Base-by-base conservation (phyloP, 176 grass and related monocot species). In the Oryza longistaminata region DNA sequence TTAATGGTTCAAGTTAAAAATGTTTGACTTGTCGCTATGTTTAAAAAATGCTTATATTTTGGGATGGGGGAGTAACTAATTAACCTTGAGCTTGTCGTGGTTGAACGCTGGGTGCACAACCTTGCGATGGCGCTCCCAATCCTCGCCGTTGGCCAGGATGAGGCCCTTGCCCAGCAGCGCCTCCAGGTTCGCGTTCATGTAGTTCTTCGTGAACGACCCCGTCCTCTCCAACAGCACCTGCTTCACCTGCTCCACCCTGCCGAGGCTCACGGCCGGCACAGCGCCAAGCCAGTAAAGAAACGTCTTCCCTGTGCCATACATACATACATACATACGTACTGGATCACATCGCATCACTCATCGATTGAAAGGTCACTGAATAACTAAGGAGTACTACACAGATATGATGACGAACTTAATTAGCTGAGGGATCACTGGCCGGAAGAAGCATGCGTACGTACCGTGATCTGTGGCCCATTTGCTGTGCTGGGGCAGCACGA, bases 101-200 rank as follows among this genome's bases (percentile, higher is more conserved):
- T 85, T 77, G 82, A 85, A 85, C 5, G 82, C 82, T 1, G 82
- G 82, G 64, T 77, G 64, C 31, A 85, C 73, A 21, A 84, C 82
- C 64, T 85, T 77, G 64, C 82, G 82, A n/a, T 85, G 82, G 45
- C 82, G 64, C 74, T 85, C 76, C 82, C 82, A 85, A 2, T 85
- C 82, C 4, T 85, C 64, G 14, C 82, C 82, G 10, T 77, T 53
- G 46, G 34, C 5, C 11, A 77, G 65, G 15, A 85, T 21, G 44
- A 85, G 73, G 1, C 82, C 82, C 45, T 43, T 85, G 64, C 82
- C 82, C 1, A 85, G 82, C 7, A 84, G 82, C 21, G 43, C 19
- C 26, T 37, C 72, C 21, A 77, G 22, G 73, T 77, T 52, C 3
- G 64, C 31, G 46, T 85, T 85, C 42, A 68, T 7, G n/a, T 40